Evolutionary conservation across 805 yeast species (phyloP).

Genomic region (Maudiozyma turicensis): DNA sequence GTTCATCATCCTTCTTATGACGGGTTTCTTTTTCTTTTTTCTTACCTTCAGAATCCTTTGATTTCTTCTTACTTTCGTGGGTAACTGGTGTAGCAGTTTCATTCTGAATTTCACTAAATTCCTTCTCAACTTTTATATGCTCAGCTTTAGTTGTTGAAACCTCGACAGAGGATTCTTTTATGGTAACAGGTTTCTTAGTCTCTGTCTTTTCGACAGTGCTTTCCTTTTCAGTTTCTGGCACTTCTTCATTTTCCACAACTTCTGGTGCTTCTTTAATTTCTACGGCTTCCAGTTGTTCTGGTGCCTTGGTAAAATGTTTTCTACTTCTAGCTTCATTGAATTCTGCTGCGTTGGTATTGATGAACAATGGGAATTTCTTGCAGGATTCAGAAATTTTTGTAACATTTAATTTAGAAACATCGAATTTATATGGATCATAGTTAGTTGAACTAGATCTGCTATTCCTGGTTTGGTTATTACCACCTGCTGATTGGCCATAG

Average conservation of each 20-base stretch:
- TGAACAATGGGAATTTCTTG: conserved; percentile 22
- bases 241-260: neutral
- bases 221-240: neutral
- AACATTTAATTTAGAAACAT: conserved; percentile 13
- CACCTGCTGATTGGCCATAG: conserved; percentile 2
- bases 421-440: conserved; percentile 21
- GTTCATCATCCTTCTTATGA: neutral
- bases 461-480: neutral
- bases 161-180: neutral
- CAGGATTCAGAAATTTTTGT: conserved; percentile 4
- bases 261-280: neutral
- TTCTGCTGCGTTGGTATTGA: conserved; percentile 23
- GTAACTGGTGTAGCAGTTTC: neutral
- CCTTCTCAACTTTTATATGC: neutral
- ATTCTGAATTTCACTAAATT: neutral
- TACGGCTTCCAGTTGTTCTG: too few relatives aligned
- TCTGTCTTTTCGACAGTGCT: neutral
- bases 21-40: conserved; percentile 1
- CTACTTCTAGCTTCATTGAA: conserved; percentile 25
- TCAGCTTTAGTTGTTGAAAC: neutral
- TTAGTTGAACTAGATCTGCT: conserved; percentile 5
- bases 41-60: neutral
- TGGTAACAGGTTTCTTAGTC: neutral
- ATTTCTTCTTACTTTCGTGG: neutral
- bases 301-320: neutral